Evolutionary conservation across 2,329 filamentous ascomycete genomes (phyloP).

Genomic region (Pseudofabraea citricarpa): DNA sequence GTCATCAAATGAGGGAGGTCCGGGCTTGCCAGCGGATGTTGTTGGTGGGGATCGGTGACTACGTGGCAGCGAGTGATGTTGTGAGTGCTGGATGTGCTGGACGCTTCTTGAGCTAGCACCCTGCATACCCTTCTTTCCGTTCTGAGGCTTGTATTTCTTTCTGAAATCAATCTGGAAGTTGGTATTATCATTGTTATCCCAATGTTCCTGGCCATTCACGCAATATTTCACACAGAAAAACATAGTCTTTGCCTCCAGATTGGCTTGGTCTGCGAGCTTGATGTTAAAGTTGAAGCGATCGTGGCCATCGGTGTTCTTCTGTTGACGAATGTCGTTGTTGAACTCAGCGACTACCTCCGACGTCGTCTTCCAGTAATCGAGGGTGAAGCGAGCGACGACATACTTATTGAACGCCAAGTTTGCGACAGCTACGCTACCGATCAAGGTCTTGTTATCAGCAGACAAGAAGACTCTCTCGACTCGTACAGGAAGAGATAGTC

Average conservation of each 20-base stretch:
- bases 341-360: conserved; percentile 92
- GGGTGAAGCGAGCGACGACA: conserved; percentile 88
- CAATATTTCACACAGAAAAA: conserved; percentile 88
- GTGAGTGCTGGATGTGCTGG: no score
- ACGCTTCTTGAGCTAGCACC: conserved; percentile 45
- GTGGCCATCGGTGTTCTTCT: conserved; percentile 60
- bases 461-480: conserved; percentile 87
- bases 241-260: conserved; percentile 88
- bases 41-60: conserved; percentile 54
- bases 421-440: conserved; percentile 78
- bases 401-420: conserved; percentile 88
- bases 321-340: conserved; percentile 69
- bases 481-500: conserved; percentile 64
- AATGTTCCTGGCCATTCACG: conserved; percentile 79
- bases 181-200: conserved; percentile 85
- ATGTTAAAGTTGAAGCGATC: conserved; percentile 95
- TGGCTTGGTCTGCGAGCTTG: conserved; percentile 84
- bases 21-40: conserved; percentile 40
- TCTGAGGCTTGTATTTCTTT: conserved; percentile 66
- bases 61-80: conserved; percentile 62
- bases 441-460: conserved; percentile 76
- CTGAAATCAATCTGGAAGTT: conserved; percentile 95
- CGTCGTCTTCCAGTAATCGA: conserved; percentile 98
- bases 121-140: conserved; percentile 48
- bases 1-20: conserved; percentile 60